These are phyloP conservation scores for Panaeolus cyanescens DNA, from an alignment of 768 basidiomycete species.

Conservation along the genomic window DNA sequence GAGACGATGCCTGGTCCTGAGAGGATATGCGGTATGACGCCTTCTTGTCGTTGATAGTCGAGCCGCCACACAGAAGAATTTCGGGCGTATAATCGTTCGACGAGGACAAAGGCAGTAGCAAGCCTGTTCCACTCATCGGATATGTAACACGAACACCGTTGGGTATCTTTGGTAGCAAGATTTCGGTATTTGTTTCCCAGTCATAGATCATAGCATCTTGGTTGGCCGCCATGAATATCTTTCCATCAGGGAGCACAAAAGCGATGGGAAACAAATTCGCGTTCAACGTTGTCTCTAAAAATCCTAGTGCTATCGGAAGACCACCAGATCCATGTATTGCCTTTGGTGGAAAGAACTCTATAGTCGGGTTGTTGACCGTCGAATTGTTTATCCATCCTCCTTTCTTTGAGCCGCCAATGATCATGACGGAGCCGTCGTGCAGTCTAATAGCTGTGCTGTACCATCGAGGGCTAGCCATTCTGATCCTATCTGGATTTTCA, in stretches of 20 bases:
- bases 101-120: conserved; percentile 72
- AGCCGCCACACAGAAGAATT: conserved; percentile 79
- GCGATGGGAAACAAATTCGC: conserved; percentile 85
- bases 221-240: conserved; percentile 77
- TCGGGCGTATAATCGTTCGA: conserved; percentile 66
- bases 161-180: conserved; percentile 64
- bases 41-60: conserved; percentile 59
- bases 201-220: conserved; percentile 80
- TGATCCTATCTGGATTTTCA: conserved; percentile 63
- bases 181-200: conserved; percentile 66
- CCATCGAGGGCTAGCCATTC: conserved; percentile 81
- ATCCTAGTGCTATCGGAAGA: conserved; percentile 60
- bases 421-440: conserved; percentile 79
- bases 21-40: conserved; percentile 68
- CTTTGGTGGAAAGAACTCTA: conserved; percentile 86
- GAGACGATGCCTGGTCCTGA: conserved; percentile 69
- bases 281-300: conserved; percentile 71
- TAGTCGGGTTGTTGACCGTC: conserved; percentile 78
- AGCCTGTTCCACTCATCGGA: conserved; percentile 75
- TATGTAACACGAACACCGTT: conserved; percentile 83
- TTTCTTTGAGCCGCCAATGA: conserved; percentile 78
- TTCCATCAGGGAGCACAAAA: conserved; percentile 70
- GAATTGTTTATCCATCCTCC: conserved; percentile 88
- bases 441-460: conserved; percentile 75
- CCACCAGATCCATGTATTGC: conserved; percentile 67